Conservation (phyloP, 192 early-diverging fungal genomes). For the Gaertneriomyces sp. region DNA sequence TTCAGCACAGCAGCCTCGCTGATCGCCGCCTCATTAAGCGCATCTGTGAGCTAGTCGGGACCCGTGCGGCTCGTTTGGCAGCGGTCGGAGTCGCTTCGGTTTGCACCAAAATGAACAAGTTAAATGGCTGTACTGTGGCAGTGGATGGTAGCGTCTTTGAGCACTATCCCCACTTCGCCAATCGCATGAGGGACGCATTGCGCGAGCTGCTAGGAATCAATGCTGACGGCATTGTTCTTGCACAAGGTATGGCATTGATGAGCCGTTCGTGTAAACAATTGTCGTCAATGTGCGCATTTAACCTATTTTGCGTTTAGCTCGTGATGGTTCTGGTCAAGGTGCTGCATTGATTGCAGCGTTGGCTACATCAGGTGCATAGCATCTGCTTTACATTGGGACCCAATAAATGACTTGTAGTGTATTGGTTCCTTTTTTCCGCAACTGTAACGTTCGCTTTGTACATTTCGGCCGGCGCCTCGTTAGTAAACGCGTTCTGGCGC, state of each 20-base stretch:
- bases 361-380: not conserved
- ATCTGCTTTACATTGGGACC: too few relatives aligned
- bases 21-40: slow-evolving; percentile 70
- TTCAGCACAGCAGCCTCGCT: slow-evolving; percentile 51
- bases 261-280: not conserved
- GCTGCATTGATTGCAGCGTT: slow-evolving; percentile 43
- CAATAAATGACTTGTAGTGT: too few relatives aligned
- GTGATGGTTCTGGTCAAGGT: slow-evolving; percentile 71
- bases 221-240: slow-evolving; percentile 62
- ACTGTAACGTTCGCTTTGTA: too few relatives aligned
- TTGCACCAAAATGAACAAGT: slow-evolving; percentile 56
- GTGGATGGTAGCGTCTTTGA: slow-evolving; percentile 89
- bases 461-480: too few relatives aligned
- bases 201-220: slow-evolving; percentile 68
- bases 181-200: slow-evolving; percentile 69
- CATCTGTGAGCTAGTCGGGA: slow-evolving; percentile 69
- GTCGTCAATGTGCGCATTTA: not conserved
- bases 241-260: slow-evolving; percentile 46
- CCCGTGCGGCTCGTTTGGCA: slow-evolving; percentile 75
- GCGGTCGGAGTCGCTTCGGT: slow-evolving; percentile 65
- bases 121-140: slow-evolving; percentile 68
- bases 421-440: too few relatives aligned
- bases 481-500: too few relatives aligned
- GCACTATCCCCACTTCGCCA: slow-evolving; percentile 81
- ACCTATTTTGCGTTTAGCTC: not conserved